Base-by-base conservation (phyloP, 306 rosid genomes). In the Inga oerstediana region DNA sequence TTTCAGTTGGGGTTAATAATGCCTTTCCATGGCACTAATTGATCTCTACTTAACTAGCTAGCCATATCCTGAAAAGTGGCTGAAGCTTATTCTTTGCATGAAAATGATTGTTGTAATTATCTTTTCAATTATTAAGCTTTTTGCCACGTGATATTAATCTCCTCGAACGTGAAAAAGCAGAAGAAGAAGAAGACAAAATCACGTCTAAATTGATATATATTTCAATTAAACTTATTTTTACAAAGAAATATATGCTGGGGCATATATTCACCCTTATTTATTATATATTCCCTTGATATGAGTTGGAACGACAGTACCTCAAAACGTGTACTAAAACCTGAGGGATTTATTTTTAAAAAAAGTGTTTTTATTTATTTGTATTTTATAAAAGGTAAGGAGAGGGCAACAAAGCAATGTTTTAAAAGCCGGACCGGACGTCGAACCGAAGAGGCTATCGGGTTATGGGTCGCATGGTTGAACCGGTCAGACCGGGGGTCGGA, bases 71-170 rank as follows among this genome's bases (percentile, higher is more conserved):
- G 22, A 51, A 34, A 73, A 49, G 64, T 34, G 37, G 22, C 11
- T 17, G 56, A 41, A 84, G 75, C 69, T 32, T 12, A 48, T 35
- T 39, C 43, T 83, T 62, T 49, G 75, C 43, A 78, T 7, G 58
- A 83, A 83, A 83, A 77, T 43, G 74, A 69, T 59, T 30, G 65
- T 56, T 17, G 6, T 24, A 32, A 35, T 39, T 2, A 64, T n/a
- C 13, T 52, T n/a, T 11, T 58, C n/a, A 7, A 76, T 82, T 32
- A 44, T 56, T 20, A 44, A 44, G 77, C 43, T 16, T 27, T 72
- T 37, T 24, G 43, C 14, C 74, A 46, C 3, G 34, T 2, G 68
- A 45, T 62, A 22, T 16, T 44, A 44, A 45, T 72, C 24, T 27
- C 32, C 27, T n/a, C 2, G 10, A 64, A 30, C 41, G 37, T 27